Evolutionary conservation across 129 eudicot genomes (phyloP), one percentile per base, ranked within the genome.

Genomic region (Flaveria brownii): DNA sequence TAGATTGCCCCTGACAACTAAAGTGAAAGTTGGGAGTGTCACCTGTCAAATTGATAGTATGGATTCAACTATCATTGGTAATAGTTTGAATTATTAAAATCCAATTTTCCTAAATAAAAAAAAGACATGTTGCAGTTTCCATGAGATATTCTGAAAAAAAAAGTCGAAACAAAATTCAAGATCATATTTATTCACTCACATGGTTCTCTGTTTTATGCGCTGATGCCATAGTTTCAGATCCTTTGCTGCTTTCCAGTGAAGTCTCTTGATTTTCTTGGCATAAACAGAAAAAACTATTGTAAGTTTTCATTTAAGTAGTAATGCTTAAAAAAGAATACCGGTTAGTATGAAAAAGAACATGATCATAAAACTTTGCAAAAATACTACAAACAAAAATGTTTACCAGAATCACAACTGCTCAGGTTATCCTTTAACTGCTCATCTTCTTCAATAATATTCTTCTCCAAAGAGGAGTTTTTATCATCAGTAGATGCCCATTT

Each of bases 401-500:
- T 75, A 88, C 88, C 87, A 67, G 87, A 47, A 52, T 62, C 30
- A 36, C 70, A 33, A 72, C 80, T 61, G 68, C 82, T 65, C 70
- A 87, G 68, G 76, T 84, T 76, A 47, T 72, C 74, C 3, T 78
- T 78, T 42, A 65, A 55, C 80, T 83, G 67, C 46, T 82, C 82
- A 62, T 84, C 86, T 68, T 86, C 87, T 47, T 80, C 87, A 68
- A 59, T 64, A 70, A 77, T 78, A 68, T 85, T 82, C 77, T 83
- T 81, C 77, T 67, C 84, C 18, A 72, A 63, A 46, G 57, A 30
- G 5, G 78, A 54, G 22, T 86, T 83, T 36, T 66, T 56, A 55
- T 75, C 71, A 45, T 75, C 83, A 42, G 87, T 45, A 56, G 96
- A 80, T 75, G 78, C 75, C 98, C 98, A 90, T 83, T 93, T 90